Evolutionary conservation across 129 eudicot genomes (phyloP).

Genomic region (Pulicaria dysenterica): DNA sequence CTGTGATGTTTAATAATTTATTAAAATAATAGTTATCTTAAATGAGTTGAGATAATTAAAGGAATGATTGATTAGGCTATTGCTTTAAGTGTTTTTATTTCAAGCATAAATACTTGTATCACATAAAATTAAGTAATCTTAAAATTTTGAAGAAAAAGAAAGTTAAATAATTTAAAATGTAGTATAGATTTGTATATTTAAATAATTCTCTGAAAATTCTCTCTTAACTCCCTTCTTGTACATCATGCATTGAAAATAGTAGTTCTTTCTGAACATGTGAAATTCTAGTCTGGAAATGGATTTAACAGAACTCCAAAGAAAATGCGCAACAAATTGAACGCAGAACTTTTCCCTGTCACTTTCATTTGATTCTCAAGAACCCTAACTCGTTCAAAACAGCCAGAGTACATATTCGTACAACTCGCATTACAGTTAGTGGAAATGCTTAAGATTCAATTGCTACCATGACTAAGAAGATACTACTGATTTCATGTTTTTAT

Average conservation of each 20-base stretch:
- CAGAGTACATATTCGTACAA: slow-evolving; percentile 6
- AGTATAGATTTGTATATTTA: too few species aligned
- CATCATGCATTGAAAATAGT: slow-evolving; percentile 6
- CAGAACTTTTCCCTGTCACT: slow-evolving; percentile 11
- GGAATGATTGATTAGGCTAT: too few species aligned
- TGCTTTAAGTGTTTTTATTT: too few species aligned
- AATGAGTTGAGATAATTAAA: too few species aligned
- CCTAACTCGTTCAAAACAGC: background rate
- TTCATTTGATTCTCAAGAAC: slow-evolving; percentile 14
- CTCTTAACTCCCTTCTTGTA: background rate
- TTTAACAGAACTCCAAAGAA: background rate
- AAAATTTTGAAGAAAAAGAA: too few species aligned
- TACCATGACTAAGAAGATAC: background rate
- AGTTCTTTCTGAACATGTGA: background rate
- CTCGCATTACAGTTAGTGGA: slow-evolving; percentile 4
- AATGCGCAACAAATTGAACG: background rate
- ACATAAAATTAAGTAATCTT: too few species aligned
- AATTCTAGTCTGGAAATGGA: background rate
- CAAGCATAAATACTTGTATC: too few species aligned
- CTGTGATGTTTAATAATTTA: too few species aligned
- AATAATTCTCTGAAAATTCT: too few species aligned
- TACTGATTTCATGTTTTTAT: background rate
- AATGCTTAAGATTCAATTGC: slow-evolving; percentile 16
- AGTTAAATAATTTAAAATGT: too few species aligned
- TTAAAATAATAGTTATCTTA: too few species aligned